These are phyloP conservation scores for Daldinia childiae DNA, from an alignment of 495 filamentous ascomycete genomes.

Conservation along the genomic window DNA sequence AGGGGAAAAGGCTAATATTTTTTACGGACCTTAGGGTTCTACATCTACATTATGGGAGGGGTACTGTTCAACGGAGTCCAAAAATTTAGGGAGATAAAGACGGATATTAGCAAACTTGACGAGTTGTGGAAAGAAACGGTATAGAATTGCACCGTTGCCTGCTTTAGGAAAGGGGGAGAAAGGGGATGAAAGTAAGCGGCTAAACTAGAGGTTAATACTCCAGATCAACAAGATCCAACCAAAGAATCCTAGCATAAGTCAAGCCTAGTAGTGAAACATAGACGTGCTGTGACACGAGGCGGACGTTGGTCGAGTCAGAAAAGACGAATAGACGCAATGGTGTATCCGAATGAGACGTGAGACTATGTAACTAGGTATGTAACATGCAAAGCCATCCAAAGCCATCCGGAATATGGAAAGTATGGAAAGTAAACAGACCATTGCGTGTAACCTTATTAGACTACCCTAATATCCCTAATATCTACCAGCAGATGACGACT, in stretches of 20 bases:
- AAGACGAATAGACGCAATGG: slow-evolving; percentile 24
- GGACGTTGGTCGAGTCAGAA: slow-evolving; percentile 28
- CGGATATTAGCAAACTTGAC: slow-evolving; percentile 23
- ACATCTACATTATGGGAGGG: slow-evolving; percentile 20
- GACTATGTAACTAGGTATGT: slow-evolving; percentile 18
- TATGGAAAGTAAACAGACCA: slow-evolving; percentile 37
- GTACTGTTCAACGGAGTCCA: slow-evolving; percentile 36
- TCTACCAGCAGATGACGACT: slow-evolving; percentile 28
- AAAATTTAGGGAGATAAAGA: slow-evolving; percentile 33
- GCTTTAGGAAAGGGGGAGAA: slow-evolving; percentile 28
- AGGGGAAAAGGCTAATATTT: slow-evolving; percentile 12
- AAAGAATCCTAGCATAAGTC: slow-evolving; percentile 27
- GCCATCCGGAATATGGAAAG: slow-evolving; percentile 1
- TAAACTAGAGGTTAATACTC: slow-evolving; percentile 40
- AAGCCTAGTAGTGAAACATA: slow-evolving; percentile 27
- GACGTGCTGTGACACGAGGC: slow-evolving; percentile 34
- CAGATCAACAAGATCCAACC: slow-evolving; percentile 33
- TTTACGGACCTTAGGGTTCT: slow-evolving; percentile 15
- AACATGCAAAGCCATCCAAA: slow-evolving; percentile 15
- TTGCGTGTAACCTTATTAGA: slow-evolving; percentile 38
- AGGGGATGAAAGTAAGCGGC: slow-evolving; percentile 30
- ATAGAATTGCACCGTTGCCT: slow-evolving; percentile 31
- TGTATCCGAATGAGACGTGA: slow-evolving; percentile 27
- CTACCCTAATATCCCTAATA: slow-evolving; percentile 1
- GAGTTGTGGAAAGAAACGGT: slow-evolving; percentile 24